phyloP scores from a whole-genome alignment of 352 stramenopile genomes.

The Phytophthora vignae region DNA sequence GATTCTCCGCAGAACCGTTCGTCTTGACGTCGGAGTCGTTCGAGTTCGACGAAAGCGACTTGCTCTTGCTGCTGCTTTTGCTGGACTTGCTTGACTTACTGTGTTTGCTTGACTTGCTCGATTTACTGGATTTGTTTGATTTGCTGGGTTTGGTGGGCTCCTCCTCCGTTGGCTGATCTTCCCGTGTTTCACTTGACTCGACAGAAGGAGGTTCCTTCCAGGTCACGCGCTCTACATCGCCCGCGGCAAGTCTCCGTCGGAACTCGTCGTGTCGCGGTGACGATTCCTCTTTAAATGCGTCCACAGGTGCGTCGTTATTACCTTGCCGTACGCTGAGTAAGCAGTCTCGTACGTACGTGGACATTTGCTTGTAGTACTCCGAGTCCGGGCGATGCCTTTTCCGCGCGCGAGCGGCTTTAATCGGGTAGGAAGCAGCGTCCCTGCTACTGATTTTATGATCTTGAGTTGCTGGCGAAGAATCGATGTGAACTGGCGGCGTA shows the following conservation, averaged over 20 bases:
- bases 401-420: constrained; percentile 74
- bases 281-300: constrained; percentile 61
- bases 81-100: constrained; percentile 37
- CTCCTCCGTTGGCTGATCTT: constrained; percentile 21
- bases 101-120: constrained; percentile 37
- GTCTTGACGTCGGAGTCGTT: constrained; percentile 24
- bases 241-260: constrained; percentile 64
- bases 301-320: constrained; percentile 40
- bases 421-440: constrained; percentile 53
- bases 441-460: constrained; percentile 30
- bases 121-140: constrained; percentile 40
- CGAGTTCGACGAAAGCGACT: constrained; percentile 24
- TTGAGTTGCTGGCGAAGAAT: constrained; percentile 11
- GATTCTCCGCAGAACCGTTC: constrained; percentile 32
- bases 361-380: constrained; percentile 87
- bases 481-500: constrained; percentile 18
- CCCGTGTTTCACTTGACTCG: constrained; percentile 22
- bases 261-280: constrained; percentile 67
- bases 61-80: constrained; percentile 38
- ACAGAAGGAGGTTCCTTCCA: constrained; percentile 73
- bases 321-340: constrained; percentile 79
- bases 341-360: constrained; percentile 83
- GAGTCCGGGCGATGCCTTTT: constrained; percentile 88
- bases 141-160: constrained; percentile 30
- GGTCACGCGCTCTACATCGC: constrained; percentile 76